A percentile compares a stretch with the other conserved stretches of the same genome.
These are phyloP conservation scores for Plicaturopsis crispa DNA, from an alignment of 768 basidiomycete genomes.

Conservation along the genomic window DNA sequence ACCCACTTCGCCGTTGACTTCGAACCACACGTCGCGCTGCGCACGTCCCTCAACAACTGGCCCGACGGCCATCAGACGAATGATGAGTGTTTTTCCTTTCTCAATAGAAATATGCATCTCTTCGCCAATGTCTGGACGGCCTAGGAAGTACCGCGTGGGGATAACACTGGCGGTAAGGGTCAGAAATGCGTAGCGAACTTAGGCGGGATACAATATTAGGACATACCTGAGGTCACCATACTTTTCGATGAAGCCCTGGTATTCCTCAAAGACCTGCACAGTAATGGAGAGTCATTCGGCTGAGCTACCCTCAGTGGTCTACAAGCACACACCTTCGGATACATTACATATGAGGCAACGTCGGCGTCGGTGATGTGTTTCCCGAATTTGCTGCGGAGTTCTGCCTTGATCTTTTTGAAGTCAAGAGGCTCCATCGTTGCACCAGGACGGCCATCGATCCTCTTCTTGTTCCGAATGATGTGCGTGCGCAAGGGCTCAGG, in stretches of 20 bases:
- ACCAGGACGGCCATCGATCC: conserved; percentile 93
- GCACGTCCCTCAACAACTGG: conserved; percentile 89
- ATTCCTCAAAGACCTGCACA: conserved; percentile 90
- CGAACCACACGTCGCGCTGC: conserved; percentile 96
- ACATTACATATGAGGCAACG: conserved; percentile 96
- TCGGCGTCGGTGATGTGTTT: conserved; percentile 91
- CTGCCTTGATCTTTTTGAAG: conserved; percentile 94
- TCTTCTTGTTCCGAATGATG: conserved; percentile 88
- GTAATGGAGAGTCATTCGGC: conserved; percentile 7
- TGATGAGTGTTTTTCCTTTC: conserved; percentile 93
- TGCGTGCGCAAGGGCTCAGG: conserved; percentile 90
- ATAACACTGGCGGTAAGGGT: conserved; percentile 54
- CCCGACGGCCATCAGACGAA: conserved; percentile 92
- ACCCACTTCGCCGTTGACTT: conserved; percentile 89
- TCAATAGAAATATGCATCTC: conserved; percentile 97
- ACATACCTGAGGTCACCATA: conserved; percentile 88
- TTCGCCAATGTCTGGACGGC: conserved; percentile 84
- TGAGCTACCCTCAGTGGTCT: background rate
- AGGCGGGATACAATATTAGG: conserved; percentile 3
- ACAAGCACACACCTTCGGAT: conserved; percentile 71
- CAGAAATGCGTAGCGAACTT: conserved; percentile 5
- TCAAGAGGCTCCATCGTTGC: conserved; percentile 81
- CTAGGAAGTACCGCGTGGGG: conserved; percentile 96
- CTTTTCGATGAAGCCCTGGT: conserved; percentile 89
- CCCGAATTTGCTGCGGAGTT: conserved; percentile 89